Base-by-base conservation (phyloP, 1,284 basidiomycete species). In the Cystobasidium sp. region DNA sequence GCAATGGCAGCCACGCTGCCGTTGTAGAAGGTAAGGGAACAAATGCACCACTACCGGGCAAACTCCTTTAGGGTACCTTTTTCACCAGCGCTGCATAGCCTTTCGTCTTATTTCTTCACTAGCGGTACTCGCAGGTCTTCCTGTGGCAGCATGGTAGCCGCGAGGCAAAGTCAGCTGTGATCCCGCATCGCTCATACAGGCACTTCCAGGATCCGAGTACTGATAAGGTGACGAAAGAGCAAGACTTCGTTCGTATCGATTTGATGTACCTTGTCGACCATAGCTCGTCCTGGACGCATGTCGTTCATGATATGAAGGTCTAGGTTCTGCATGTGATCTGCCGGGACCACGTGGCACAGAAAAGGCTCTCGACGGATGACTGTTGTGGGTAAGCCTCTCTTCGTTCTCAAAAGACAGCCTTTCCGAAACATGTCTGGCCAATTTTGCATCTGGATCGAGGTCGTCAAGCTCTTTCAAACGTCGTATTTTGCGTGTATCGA, bases 101-200 rank as follows among this genome's bases (percentile, higher is more conserved):
- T 52, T 10, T 8, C 70, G 37, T 53, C 66, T 73, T 51, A 73
- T 73, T n/a, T 73, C 70, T 31, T 73, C 70, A 41, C 70, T 73
- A 1, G 70, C 70, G 14, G 70, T 73, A 20, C 51, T 65, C 1
- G 62, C 24, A 5, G 68, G 68, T 22, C 68, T 31, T 14, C 61
- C 61, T 6, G 43, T 63, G 22, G 22, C 18, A 24, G 10, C 22
- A 49, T 63, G 46, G 47, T 63, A 63, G 46, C 31, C 41, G 41
- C 44, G 20, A 10, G 61, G 22, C 12, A 22, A 22, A 41, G 24
- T 24, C 10, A 55, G 31, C 24, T 52, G 16, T 39, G 55, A 67
- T 7, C 49, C 31, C 14, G 66, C 14, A 46, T 68, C 22, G 18
- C 51, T n/a, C 16, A 41, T 41, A 10, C 66, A 22, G 20, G 64